Conservation (phyloP, 768 basidiomycete genomes). For the Boletus eberwhitei region DNA sequence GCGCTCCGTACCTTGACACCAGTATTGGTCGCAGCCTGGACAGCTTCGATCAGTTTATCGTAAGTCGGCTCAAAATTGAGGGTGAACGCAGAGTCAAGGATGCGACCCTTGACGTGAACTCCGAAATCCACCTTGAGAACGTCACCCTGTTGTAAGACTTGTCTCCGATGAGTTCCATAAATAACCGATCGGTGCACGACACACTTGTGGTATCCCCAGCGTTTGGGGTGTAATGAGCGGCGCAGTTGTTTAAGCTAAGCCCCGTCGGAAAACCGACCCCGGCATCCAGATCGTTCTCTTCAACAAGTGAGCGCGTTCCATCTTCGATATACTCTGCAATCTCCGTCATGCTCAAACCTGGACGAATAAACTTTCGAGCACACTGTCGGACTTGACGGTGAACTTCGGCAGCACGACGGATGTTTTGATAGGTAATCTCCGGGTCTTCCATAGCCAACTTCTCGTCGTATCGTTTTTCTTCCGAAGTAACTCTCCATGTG, state of each 20-base stretch:
- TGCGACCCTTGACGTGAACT: constrained; percentile 95
- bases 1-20: constrained; percentile 68
- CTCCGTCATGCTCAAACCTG: constrained; percentile 92
- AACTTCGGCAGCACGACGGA: constrained; percentile 92
- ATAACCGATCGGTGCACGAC: constrained; percentile 23
- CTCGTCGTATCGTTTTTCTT: constrained; percentile 87
- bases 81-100: constrained; percentile 95
- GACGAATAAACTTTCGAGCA: constrained; percentile 79
- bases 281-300: constrained; percentile 79
- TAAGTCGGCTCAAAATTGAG: constrained; percentile 87
- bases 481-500: constrained; percentile 81
- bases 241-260: constrained; percentile 88
- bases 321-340: constrained; percentile 94
- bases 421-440: constrained; percentile 80
- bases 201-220: constrained; percentile 81
- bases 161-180: constrained; percentile 5
- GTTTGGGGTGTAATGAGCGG: constrained; percentile 96
- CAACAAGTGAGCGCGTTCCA: constrained; percentile 85
- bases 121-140: constrained; percentile 97
- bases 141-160: constrained; percentile 80
- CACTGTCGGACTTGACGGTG: constrained; percentile 87
- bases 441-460: constrained; percentile 75
- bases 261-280: constrained; percentile 98
- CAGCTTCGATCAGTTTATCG: constrained; percentile 84
- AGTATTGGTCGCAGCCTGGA: constrained; percentile 90